Percentiles rank a stretch among this genome's conserved stretches.
phyloP scores from a whole-genome alignment of 2,329 filamentous ascomycete genomes.

The Cercospora sp. region DNA sequence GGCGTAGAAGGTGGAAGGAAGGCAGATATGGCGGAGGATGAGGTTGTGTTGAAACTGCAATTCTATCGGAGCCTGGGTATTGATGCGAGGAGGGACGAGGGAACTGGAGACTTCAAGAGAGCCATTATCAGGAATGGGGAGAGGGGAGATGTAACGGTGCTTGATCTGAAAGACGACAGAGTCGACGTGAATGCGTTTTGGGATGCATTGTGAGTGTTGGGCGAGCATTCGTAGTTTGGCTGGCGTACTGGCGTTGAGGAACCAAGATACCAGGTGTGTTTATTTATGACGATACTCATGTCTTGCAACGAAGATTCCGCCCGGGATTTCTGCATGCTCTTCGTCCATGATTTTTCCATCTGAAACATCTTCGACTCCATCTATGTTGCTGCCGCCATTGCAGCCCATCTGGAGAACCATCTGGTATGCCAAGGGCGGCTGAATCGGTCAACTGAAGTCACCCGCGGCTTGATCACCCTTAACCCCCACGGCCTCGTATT shows the following conservation, averaged over 20 bases:
- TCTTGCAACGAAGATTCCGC: background rate
- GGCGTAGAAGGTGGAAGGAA: conserved; percentile 72
- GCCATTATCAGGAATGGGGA: conserved; percentile 81
- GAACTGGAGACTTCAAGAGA: conserved; percentile 77
- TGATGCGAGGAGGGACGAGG: conserved; percentile 74
- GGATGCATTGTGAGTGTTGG: conserved; percentile 68
- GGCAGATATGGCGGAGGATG: conserved; percentile 48
- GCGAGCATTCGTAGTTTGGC: background rate
- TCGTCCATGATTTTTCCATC: background rate
- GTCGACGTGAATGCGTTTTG: conserved; percentile 98
- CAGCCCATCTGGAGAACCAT: background rate
- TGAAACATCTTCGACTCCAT: background rate
- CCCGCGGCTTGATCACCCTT: background rate
- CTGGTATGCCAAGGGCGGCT: background rate
- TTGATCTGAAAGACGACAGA: conserved; percentile 87
- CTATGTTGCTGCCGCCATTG: background rate
- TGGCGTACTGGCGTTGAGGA: conserved; percentile 1
- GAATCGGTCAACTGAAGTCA: background rate
- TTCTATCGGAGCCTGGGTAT: conserved; percentile 90
- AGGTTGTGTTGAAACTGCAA: conserved; percentile 70
- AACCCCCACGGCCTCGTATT: background rate
- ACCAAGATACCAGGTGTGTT: conserved; percentile 19
- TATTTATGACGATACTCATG: background rate
- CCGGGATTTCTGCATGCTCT: background rate
- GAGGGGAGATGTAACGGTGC: conserved; percentile 89